Percentiles rank a stretch among this genome's conserved stretches.
These are phyloP conservation scores for Yamadazyma philogaea DNA, from an alignment of 805 yeast species.

Conservation along the genomic window DNA sequence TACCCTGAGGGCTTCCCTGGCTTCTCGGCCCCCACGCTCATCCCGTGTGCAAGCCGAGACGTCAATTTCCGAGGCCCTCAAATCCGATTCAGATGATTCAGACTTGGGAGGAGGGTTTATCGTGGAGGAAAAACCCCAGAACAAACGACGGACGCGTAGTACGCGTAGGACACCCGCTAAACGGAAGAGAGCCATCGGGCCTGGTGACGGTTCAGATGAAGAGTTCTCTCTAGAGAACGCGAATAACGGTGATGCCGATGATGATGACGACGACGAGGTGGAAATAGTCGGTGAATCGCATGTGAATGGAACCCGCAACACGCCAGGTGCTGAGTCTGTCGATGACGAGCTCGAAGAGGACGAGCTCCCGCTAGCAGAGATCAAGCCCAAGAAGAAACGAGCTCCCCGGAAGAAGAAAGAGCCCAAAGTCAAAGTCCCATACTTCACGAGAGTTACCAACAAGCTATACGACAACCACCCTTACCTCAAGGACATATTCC, in stretches of 20 bases:
- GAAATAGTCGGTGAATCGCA: slow-evolving; percentile 2
- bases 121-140: not conserved
- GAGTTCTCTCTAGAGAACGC: slow-evolving; percentile 16
- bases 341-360: slow-evolving; percentile 10
- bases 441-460: slow-evolving; percentile 65
- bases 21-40: slow-evolving; percentile 14
- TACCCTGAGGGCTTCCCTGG: slow-evolving; percentile 12
- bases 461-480: slow-evolving; percentile 77
- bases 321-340: not conserved
- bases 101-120: slow-evolving; percentile 12
- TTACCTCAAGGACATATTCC: slow-evolving; percentile 67
- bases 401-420: slow-evolving; percentile 17
- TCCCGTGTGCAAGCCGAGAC: not conserved
- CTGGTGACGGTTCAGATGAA: slow-evolving; percentile 21
- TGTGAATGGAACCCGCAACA: not conserved
- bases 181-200: slow-evolving; percentile 9
- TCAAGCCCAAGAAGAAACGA: slow-evolving; percentile 9
- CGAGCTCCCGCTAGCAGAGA: slow-evolving; percentile 24
- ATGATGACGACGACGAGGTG: slow-evolving; percentile 30
- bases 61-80: slow-evolving; percentile 12
- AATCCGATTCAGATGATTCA: slow-evolving; percentile 14
- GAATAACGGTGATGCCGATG: slow-evolving; percentile 19
- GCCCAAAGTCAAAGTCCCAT: slow-evolving; percentile 58
- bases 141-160: slow-evolving; percentile 10
- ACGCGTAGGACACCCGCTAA: slow-evolving; percentile 15